Evolutionary conservation across 129 eudicot genomes (phyloP), one percentile per base, ranked within the genome.

Genomic region (Glebionis coronaria): DNA sequence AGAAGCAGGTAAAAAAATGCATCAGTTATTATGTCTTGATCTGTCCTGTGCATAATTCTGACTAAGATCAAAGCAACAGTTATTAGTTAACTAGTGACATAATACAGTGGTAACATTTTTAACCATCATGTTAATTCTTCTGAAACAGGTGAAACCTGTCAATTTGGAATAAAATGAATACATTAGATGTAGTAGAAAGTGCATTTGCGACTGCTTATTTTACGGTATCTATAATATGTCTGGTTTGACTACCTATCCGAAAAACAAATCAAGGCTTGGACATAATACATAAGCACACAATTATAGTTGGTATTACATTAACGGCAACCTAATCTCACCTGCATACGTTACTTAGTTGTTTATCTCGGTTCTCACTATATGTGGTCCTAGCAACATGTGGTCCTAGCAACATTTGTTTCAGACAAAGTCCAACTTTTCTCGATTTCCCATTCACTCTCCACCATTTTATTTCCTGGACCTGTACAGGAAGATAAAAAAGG

Each of bases 361-460:
- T 10, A 55, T 3, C 3, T 40, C 9, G 25, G 21, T 57, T 70
- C 29, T 16, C 15, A 45, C 57, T 44, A 25, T n/a, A n/a, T 44
- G 75, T 70, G 76, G 63, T 55, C 44, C 61, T 50, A 4, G 46
- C n/a, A n/a, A n/a, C n/a, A n/a, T n/a, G n/a, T n/a, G n/a, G n/a
- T n/a, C n/a, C n/a, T n/a, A n/a, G n/a, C 21, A 18, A 20, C 10
- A 16, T 62, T 31, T 31, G 38, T 31, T 31, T 31, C 7, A 0
- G 9, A 18, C 11, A 44, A 27, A 59, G 31, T 23, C 25, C 25
- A 23, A 23, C 25, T 23, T 23, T 23, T n/a, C n/a, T n/a, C n/a
- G n/a, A n/a, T n/a, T n/a, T n/a, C n/a, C n/a, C n/a, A n/a, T n/a
- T n/a, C n/a, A n/a, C n/a, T n/a, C n/a, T 23, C 2, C 25, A 23